Evolutionary conservation across 2,329 filamentous ascomycete genomes (phyloP), one percentile per base, ranked within the genome.

Genomic region (Trichoderma guizhouense): DNA sequence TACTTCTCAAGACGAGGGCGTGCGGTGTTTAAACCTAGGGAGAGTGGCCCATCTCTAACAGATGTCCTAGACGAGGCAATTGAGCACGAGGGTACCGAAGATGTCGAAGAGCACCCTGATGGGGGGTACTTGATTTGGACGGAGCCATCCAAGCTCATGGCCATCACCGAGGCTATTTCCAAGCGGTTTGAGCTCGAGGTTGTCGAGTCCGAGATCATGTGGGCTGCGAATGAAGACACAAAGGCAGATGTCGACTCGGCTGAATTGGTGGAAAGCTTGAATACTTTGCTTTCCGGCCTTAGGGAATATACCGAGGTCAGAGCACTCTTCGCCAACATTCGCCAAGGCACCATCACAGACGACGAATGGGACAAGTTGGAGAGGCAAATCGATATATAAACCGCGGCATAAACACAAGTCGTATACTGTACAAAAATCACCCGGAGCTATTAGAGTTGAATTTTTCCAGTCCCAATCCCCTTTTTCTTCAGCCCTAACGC

Each of bases 1-100:
- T 87, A 97, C 77, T 99, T 99, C 80, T 88, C 93, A 71, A 92
- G 92, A 78, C 91, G 91, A 72, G 96, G 96, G 2, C 87, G 91
- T 67, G 87, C 94, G 32, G 85, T 91, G 4, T 91, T 98, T 77
- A 89, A 90, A 78, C 84, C 75, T 18, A 81, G 86, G 73, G 87
- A 82, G 30, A 81, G 79, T 28, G 79, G 80, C 2, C 79, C 84
- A 11, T 86, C 89, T 7, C 89, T 96, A 65, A 91, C 94, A 51
- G 88, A 93, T 28, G 83, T 98, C 55, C 91, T 98, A 75, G 88
- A 92, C 68, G 94, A 91, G 69, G 94, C 93, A 7, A 90, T 98
- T 65, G 95, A 98, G 78, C 79, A 81, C 36, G 92, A 92, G 11
- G 95, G 94, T 11, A 93, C 92, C 1, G 89, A 92, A 75, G 92